Base-by-base conservation (phyloP, 2,329 filamentous ascomycete species). In the Aschersonia sp. region DNA sequence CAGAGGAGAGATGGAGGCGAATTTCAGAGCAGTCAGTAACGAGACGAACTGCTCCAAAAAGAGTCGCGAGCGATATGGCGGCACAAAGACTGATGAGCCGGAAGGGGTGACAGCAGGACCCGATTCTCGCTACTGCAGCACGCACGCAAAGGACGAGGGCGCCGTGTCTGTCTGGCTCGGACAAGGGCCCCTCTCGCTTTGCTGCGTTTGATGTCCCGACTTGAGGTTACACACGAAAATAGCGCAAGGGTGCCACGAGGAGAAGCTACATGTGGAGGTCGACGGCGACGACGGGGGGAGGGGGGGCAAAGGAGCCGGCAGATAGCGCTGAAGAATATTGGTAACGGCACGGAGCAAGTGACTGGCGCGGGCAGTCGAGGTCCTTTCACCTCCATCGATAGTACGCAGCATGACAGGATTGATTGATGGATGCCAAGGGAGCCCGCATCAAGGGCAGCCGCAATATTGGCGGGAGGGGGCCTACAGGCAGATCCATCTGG, bases 231-330 rank as follows among this genome's bases (percentile, higher is more conserved):
- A 52, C 51, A 41, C 8, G 39, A 47, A 42, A 43, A 45, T 43
- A 46, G 44, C 51, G 43, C 51, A 53, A 50, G 51, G 49, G 52
- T 54, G 49, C 51, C 51, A 54, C 51, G 52, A 52, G 49, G 51
- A 47, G 40, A 31, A 32, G 41, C 32, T n/a, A 44, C 40, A 4
- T 41, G 40, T 41, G 11, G 14, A 41, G 40, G 9, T 7, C 7
- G 11, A 12, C 7, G 14, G 10, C 10, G 14, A 37, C 35, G 8
- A 37, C 35, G 35, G 35, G 35, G 35, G 35, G 5, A 37, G 43
- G 14, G 30, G 31, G 29, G n/a, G 32, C n/a, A 41, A 41, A 41
- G 9, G 14, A 39, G 35, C 32, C 35, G 12, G 39, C 29, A 42
- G 37, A 37, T 43, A 30, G 40, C 10, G 41, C 14, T 43, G 45